These are phyloP conservation scores for Pestalotiopsis sp. DNA, from an alignment of 2,329 filamentous ascomycete species.

Conservation along the genomic window DNA sequence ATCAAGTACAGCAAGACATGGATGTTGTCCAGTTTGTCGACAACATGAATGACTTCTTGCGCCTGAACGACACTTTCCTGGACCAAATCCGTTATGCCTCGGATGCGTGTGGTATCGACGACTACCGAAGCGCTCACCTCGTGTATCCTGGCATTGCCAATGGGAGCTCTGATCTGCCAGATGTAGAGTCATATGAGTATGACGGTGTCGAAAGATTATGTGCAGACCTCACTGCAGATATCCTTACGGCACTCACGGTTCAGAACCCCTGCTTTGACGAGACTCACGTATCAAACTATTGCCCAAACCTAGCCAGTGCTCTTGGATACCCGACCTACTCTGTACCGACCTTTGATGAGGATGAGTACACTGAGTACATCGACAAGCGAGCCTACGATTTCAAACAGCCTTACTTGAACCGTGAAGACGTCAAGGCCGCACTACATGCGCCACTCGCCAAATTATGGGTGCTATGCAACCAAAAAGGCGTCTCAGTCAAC, in stretches of 20 bases:
- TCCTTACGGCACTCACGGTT: conserved; percentile 46
- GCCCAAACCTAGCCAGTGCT: conserved; percentile 63
- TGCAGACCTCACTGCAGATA: conserved; percentile 21
- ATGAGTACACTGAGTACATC: conserved; percentile 50
- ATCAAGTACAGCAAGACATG: conserved; percentile 40
- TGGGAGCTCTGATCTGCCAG: conserved; percentile 46
- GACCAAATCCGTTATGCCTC: conserved; percentile 49
- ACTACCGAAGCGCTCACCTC: conserved; percentile 53
- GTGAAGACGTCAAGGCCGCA: conserved; percentile 65
- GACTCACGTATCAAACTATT: conserved; percentile 66
- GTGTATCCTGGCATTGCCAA: conserved; percentile 60
- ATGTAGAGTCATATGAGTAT: conserved; percentile 44
- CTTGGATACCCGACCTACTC: conserved; percentile 40
- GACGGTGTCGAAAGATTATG: conserved; percentile 49
- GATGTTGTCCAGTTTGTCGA: conserved; percentile 54
- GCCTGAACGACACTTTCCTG: conserved; percentile 54
- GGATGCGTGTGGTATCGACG: conserved; percentile 55
- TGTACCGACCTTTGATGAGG: conserved; percentile 23
- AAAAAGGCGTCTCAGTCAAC: conserved; percentile 31
- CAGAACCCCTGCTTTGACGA: conserved; percentile 69
- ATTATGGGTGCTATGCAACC: conserved; percentile 6
- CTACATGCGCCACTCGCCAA: conserved; percentile 59
- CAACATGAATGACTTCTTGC: conserved; percentile 52
- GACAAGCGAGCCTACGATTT: conserved; percentile 60
- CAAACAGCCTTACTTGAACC: conserved; percentile 66